Percentiles rank a stretch among this genome's conserved stretches.
These are phyloP conservation scores for Globisporangium radiosum DNA, from an alignment of 352 stramenopile genomes.

Conservation along the genomic window DNA sequence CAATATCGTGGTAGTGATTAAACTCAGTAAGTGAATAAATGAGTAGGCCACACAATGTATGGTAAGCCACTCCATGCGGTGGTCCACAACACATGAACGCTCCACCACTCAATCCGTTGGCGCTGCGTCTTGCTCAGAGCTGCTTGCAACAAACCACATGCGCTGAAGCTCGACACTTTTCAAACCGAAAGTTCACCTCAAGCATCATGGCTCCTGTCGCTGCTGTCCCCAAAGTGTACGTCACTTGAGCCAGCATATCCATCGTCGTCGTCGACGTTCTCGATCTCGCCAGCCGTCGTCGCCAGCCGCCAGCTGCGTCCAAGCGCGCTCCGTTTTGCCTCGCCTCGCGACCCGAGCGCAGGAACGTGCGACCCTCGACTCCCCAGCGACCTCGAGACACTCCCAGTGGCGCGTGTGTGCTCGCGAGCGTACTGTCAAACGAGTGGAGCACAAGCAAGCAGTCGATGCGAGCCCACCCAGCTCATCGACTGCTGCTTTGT, in stretches of 20 bases:
- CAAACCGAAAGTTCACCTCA: conserved; percentile 82
- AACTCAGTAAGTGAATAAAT: too few species aligned
- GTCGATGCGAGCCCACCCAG: background rate
- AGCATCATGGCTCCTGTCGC: conserved; percentile 65
- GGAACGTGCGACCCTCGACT: background rate
- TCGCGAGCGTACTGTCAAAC: background rate
- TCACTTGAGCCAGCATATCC: conserved; percentile 30
- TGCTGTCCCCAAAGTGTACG: conserved; percentile 79
- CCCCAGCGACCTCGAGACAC: background rate
- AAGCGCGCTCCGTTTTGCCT: background rate
- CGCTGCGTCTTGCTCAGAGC: background rate
- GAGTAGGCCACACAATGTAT: background rate
- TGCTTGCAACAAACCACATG: background rate
- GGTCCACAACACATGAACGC: background rate
- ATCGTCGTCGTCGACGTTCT: too few species aligned
- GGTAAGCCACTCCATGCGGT: background rate
- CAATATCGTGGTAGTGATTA: background rate
- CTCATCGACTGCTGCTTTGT: background rate
- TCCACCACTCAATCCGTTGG: conserved; percentile 27
- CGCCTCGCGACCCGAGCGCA: too few species aligned
- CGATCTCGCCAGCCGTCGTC: too few species aligned
- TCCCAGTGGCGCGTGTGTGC: background rate
- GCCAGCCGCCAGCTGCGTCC: background rate
- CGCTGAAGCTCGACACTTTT: conserved; percentile 46
- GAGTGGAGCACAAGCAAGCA: background rate